Evolutionary conservation across 2,329 filamentous ascomycete genomes (phyloP).

Genomic region (Magnaporthiopsis poae): DNA sequence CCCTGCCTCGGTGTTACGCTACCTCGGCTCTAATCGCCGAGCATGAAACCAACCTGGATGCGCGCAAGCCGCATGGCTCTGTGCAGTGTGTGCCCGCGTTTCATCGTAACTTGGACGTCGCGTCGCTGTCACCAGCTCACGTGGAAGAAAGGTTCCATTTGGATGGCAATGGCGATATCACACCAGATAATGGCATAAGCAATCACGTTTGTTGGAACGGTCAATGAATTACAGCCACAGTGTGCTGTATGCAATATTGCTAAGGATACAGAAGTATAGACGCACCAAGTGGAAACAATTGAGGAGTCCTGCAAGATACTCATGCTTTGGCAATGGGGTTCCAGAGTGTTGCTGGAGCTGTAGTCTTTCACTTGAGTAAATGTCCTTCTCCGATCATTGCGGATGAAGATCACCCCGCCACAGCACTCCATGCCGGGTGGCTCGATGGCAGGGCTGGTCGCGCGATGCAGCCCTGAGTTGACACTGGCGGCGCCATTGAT

Average conservation of each 20-base stretch:
- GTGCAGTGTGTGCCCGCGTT: not conserved
- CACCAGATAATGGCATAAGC: not conserved
- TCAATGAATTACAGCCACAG: no score
- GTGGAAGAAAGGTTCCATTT: not conserved
- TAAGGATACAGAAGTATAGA: no score
- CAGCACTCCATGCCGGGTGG: not conserved
- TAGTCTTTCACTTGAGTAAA: no score
- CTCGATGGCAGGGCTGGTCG: not conserved
- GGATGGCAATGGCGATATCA: not conserved
- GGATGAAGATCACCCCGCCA: no score
- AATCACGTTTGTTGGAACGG: no score
- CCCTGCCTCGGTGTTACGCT: not conserved
- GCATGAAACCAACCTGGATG: not conserved
- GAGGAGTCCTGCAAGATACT: no score
- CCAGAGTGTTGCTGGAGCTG: no score
- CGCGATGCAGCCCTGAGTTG: not conserved
- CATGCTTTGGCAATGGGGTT: no score
- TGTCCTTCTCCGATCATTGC: no score
- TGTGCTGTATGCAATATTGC: no score
- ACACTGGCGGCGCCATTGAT: not conserved
- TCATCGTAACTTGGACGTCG: not conserved
- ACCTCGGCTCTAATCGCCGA: not conserved
- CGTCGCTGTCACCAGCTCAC: conserved; percentile 1
- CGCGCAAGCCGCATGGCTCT: not conserved
- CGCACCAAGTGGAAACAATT: no score